Conservation (phyloP, 305 asterid genomes). For the Fraxinus platypoda region DNA sequence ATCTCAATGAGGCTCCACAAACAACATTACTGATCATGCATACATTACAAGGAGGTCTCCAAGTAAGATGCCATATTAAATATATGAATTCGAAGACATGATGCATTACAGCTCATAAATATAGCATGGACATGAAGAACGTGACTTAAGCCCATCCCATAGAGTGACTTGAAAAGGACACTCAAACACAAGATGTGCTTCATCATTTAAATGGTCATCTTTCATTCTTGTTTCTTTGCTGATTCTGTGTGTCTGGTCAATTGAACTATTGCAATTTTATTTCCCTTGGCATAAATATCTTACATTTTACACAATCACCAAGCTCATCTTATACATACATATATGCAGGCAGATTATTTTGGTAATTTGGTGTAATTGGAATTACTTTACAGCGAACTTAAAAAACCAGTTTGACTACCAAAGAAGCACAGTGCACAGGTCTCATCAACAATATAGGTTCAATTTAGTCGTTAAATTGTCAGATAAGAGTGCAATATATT, state of each 20-base stretch:
- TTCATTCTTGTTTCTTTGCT: background rate
- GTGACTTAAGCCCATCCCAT: background rate
- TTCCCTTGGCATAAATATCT: background rate
- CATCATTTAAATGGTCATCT: background rate
- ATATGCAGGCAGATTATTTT: background rate
- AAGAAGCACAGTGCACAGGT: background rate
- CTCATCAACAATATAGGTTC: background rate
- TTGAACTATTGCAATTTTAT: background rate
- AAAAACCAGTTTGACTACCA: background rate
- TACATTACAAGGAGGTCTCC: background rate
- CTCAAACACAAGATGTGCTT: background rate
- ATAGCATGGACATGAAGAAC: background rate
- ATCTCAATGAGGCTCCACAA: background rate
- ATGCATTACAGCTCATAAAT: background rate
- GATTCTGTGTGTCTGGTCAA: background rate
- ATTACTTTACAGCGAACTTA: background rate
- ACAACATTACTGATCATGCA: background rate
- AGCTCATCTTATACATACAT: background rate
- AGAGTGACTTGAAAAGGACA: background rate
- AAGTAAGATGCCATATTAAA: background rate
- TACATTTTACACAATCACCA: background rate
- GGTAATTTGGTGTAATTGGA: background rate
- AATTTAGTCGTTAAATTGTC: background rate
- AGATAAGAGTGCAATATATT: background rate
- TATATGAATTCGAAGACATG: background rate